Conservation (phyloP, 2,329 filamentous ascomycete species). For the Fusarium mexicanum region DNA sequence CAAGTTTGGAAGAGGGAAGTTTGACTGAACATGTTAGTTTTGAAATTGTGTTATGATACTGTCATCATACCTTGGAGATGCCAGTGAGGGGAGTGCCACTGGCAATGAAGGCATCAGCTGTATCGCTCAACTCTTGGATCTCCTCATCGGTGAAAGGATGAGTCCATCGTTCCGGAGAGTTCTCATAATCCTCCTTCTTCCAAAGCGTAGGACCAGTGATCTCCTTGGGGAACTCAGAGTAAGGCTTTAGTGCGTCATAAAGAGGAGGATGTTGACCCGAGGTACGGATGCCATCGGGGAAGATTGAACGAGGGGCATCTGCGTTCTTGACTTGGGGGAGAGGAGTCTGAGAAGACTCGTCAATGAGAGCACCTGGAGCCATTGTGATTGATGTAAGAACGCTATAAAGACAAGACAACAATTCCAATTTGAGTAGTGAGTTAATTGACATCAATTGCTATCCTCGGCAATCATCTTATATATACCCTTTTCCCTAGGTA, state of each 20-base stretch:
- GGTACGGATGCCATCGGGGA: slow-evolving; percentile 61
- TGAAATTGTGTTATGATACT: no score
- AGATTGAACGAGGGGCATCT: slow-evolving; percentile 45
- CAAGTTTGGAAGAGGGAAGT: slow-evolving; percentile 57
- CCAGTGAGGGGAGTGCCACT: slow-evolving; percentile 74
- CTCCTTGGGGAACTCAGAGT: slow-evolving; percentile 74
- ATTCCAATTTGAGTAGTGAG: slow-evolving; percentile 6
- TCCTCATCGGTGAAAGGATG: slow-evolving; percentile 75
- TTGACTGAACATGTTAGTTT: slow-evolving; percentile 42
- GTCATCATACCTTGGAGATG: slow-evolving; percentile 56
- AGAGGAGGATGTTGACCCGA: slow-evolving; percentile 79
- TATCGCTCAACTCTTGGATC: slow-evolving; percentile 70
- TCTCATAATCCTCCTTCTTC: slow-evolving; percentile 72
- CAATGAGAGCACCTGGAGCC: slow-evolving; percentile 41
- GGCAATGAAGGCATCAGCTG: slow-evolving; percentile 75
- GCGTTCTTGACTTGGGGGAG: slow-evolving; percentile 38
- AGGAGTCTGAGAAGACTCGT: slow-evolving; percentile 23
- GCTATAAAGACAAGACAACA: neutral
- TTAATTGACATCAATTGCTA: neutral
- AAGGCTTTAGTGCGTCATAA: slow-evolving; percentile 71
- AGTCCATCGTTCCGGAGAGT: slow-evolving; percentile 76
- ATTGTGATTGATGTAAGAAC: slow-evolving; percentile 13
- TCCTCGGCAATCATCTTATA: neutral
- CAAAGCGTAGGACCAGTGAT: slow-evolving; percentile 80
- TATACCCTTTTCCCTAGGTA: slow-evolving; percentile 18